phyloP scores from a whole-genome alignment of 208 protist species.

The Leishmania amazonensis region DNA sequence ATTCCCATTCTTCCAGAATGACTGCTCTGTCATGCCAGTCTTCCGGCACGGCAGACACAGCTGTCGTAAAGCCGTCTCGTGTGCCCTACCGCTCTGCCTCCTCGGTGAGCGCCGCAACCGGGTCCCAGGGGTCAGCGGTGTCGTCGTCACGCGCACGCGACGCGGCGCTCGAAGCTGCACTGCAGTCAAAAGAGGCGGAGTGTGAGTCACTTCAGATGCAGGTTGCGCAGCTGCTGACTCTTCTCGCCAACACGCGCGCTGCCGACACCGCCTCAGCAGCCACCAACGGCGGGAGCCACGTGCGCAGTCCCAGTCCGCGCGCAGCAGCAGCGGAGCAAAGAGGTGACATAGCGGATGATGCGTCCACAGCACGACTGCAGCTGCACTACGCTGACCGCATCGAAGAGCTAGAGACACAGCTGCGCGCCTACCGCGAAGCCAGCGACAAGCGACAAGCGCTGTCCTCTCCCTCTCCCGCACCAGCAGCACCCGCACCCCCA shows the following conservation, averaged over 20 bases:
- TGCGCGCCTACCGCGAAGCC: conserved; percentile 7
- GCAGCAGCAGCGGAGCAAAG: background rate
- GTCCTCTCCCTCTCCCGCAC: background rate
- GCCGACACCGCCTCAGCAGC: background rate
- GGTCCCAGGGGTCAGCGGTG: background rate
- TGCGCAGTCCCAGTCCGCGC: background rate
- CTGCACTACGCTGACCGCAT: conserved; percentile 7
- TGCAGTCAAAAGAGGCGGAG: conserved; percentile 29
- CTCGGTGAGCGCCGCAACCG: background rate
- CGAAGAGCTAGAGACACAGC: conserved; percentile 18
- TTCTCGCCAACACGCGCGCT: conserved; percentile 8
- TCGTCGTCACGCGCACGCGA: conserved; percentile 1
- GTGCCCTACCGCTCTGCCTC: background rate
- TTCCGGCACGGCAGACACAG: background rate
- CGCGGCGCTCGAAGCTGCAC: conserved; percentile 13
- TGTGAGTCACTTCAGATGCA: conserved; percentile 37
- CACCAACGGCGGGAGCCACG: background rate
- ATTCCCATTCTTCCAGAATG: background rate
- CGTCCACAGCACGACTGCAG: background rate
- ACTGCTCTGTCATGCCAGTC: background rate
- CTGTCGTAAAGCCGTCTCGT: background rate
- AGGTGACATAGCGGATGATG: background rate
- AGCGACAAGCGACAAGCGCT: background rate
- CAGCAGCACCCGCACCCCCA: background rate
- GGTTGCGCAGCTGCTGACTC: conserved; percentile 32